phyloP scores from a whole-genome alignment of 768 basidiomycete species.

The Gyrodon lividus region DNA sequence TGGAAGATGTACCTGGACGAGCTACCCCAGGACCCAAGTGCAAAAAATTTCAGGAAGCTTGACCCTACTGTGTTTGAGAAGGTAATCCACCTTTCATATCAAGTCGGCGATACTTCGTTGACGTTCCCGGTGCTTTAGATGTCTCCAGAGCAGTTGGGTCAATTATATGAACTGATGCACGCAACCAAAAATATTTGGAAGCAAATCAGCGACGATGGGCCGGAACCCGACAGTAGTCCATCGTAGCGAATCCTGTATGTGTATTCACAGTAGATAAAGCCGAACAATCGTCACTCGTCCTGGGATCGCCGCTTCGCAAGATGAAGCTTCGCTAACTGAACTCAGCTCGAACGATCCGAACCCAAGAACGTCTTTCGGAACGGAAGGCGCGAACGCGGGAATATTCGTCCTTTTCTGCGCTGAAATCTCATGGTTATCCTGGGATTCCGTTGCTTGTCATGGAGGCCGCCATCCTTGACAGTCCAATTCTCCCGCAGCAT shows the following conservation, averaged over 20 bases:
- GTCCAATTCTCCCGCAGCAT: slow-evolving; percentile 1
- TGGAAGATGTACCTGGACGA: slow-evolving; percentile 93
- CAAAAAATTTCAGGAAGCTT: slow-evolving; percentile 57
- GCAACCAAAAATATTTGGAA: slow-evolving; percentile 89
- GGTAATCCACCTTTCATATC: slow-evolving; percentile 39
- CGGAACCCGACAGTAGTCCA: slow-evolving; percentile 6
- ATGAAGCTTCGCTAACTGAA: background rate
- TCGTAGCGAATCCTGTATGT: slow-evolving; percentile 8
- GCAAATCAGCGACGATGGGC: slow-evolving; percentile 33
- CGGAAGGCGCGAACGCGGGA: background rate
- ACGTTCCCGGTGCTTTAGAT: slow-evolving; percentile 47
- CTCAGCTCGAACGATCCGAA: background rate
- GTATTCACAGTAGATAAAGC: background rate
- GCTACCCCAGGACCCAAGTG: slow-evolving; percentile 45
- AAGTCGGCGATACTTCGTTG: background rate
- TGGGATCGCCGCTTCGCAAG: background rate
- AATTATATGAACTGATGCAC: slow-evolving; percentile 93
- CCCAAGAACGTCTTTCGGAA: background rate
- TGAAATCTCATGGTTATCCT: background rate
- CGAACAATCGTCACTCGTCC: background rate
- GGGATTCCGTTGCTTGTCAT: background rate
- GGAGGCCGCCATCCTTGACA: background rate
- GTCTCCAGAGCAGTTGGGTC: slow-evolving; percentile 88
- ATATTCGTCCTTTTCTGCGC: background rate
- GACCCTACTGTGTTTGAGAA: slow-evolving; percentile 76